Evolutionary conservation across 768 basidiomycete species (phyloP), one percentile per base, ranked within the genome.

Genomic region (Trametes coccinea): DNA sequence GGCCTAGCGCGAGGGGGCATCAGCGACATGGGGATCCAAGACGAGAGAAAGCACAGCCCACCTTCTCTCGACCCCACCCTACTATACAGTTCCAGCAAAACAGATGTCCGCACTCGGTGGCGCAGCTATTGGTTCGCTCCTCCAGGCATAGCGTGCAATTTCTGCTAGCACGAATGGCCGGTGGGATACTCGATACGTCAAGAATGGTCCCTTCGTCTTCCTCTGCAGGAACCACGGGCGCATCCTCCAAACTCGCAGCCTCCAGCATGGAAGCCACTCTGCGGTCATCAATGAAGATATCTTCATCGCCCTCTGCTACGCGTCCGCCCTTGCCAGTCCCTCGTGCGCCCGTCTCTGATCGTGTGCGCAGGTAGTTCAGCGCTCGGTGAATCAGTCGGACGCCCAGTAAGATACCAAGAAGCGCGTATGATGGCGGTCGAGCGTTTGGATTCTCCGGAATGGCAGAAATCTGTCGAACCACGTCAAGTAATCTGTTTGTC

Each of bases 61-160:
- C 89, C 84, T 93, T 95, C 72, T 95, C 93, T 71, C 88, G 78
- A 13, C 89, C 92, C 93, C 93, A 95, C 9, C 87, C 90, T 46
- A 90, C 85, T 43, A 95, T 91, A 67, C 93, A 95, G 66, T 80
- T 85, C 93, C 93, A 95, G 66, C 92, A 93, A 71, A 94, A 95
- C 48, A 95, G 69, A 72, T 95, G 93, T 0, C 93, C 93, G 65
- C 93, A 95, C 72, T 94, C 93, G 0, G 93, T 95, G 31, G 88
- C 84, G 70, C 87, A 88, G 66, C 85, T 92, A 60, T 87, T 84
- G 0, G 89, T 92, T 66, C 93, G 81, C 72, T 93, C 90, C 67
- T 94, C 93, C 53, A 95, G 74, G 69, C 93, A 95, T 30, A 95
- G 79, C 4, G 92, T 92, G 64, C 93, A 95, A 62, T 80, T 87